Evolutionary conservation across 2,329 filamentous ascomycete genomes (phyloP), one percentile per base, ranked within the genome.

Genomic region (Volutella citrinella): DNA sequence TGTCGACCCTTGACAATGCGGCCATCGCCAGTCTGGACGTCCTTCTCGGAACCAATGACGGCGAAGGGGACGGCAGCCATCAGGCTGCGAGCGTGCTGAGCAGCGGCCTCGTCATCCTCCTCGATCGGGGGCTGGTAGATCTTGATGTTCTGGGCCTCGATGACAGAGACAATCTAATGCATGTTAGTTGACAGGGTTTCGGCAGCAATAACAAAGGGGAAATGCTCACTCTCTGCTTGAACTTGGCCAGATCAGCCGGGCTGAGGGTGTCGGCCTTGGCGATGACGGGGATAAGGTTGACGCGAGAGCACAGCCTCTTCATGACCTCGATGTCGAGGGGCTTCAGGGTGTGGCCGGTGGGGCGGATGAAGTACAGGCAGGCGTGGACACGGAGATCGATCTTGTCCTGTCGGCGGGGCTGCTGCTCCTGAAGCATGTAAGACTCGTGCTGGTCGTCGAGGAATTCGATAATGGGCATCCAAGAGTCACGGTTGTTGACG

Each of bases 401-500:
- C 80, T 97, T 98, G 76, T 98, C 93, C 59, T 85, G 83, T 60
- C 93, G 89, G 69, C 88, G 88, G 55, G 94, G 93, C 72, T 98
- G 93, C 71, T 98, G 93, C 80, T 98, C 93, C 76, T 98, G 93
- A 63, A 98, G 79, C 93, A 98, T 98, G 72, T 98, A 98, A 22
- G 93, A 98, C 77, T 98, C 93, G 68, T 98, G 94, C 78, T 98
- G 93, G 72, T 98, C 93, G 70, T 98, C 93, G 58, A 98, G 78
- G 76, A 98, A 98, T 70, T 98, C 93, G 68, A 98, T 97, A 63
- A 98, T 97, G 64, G 93, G 93, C 79, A 95, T 94, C 93, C 93
- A 98, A 46, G 93, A 97, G 69, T 98, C 93, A 61, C 91, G 87
- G 80, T 98, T 98, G 84, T 98, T 98, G 66, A 98, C 93, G 63